Evolutionary conservation across 2,329 filamentous ascomycete genomes (phyloP).

Genomic region (Cercospora citrullina): DNA sequence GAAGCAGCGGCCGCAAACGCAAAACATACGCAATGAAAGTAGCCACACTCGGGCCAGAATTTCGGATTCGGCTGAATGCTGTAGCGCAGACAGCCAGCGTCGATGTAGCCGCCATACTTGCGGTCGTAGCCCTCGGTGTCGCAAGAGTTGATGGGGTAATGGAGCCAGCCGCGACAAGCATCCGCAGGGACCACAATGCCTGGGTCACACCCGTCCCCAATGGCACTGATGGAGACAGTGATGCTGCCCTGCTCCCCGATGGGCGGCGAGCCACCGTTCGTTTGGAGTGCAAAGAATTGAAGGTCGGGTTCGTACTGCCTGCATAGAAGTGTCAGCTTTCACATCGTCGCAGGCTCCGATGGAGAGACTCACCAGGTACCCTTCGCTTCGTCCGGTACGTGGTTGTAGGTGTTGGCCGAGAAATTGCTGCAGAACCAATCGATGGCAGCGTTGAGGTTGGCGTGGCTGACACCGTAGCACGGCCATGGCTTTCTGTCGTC

Average conservation of each 20-base stretch:
- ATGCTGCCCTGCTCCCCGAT: slow-evolving; percentile 2
- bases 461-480: slow-evolving; percentile 16
- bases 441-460: not conserved
- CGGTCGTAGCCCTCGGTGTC: slow-evolving; percentile 8
- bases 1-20: not conserved
- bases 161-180: slow-evolving; percentile 8
- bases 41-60: slow-evolving; percentile 18
- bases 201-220: slow-evolving; percentile 2
- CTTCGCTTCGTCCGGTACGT: not conserved
- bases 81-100: slow-evolving; percentile 20
- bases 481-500: slow-evolving; percentile 7
- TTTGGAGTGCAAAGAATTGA: not conserved
- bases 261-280: not conserved
- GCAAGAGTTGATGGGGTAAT: slow-evolving; percentile 13
- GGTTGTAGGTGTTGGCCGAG: not conserved
- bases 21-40: not conserved
- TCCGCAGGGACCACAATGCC: not conserved
- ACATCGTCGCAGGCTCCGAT: not conserved
- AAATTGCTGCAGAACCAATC: slow-evolving; percentile 18
- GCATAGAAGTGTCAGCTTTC: not conserved
- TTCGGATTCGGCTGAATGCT: slow-evolving; percentile 16
- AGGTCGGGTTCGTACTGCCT: not conserved
- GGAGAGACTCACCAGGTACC: slow-evolving; percentile 6
- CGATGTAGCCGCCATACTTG: slow-evolving; percentile 21
- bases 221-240: slow-evolving; percentile 5